Base-by-base conservation (phyloP, 768 basidiomycete genomes). In the Mycena chlorophos region DNA sequence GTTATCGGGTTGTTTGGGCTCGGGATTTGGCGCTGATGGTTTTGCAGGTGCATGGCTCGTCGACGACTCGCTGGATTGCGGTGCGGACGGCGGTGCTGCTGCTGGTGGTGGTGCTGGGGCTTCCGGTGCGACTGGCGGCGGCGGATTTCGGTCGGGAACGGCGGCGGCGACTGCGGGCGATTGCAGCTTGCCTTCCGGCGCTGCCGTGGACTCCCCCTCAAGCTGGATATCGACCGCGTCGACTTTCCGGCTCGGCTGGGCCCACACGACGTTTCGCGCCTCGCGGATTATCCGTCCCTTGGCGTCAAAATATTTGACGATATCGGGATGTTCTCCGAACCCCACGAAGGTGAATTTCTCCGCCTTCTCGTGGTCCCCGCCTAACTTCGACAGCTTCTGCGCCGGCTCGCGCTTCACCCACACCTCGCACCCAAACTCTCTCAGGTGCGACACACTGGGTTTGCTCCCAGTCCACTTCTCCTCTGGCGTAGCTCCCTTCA, bases 301-400 rank as follows among this genome's bases (percentile, higher is more conserved):
- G 20, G 52, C 25, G 29, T 65, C 53, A 26, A 57, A 65, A 43
- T 63, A 65, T 16, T 49, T 42, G 19, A 65, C 52, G 3, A 52
- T 50, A 5, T 27, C 38, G 13, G 54, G 20, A 37, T 50, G 46
- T 4, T 57, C 58, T 29, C 29, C 40, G 45, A 52, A 63, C 2
- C 61, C 51, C 14, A 65, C 51, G 19, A 65, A 65, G 3, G 47
- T 53, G 20, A 49, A 51, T 51, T 60, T 54, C 17, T 45, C 20
- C 8, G 58, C 54, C 39, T 58, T 63, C 13, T 51, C 50, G 0
- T 39, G 27, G 43, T 55, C 25, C n/a, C 57, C 52, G 2, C 52
- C 57, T 25, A 65, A 26, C 45, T 65, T 65, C 1, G 58, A 60
- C 20, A 48, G 49, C 1, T 54, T 55, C 30, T 54, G 28, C 13